Conservation (phyloP, 257 asterid genomes). For the Cruciata laevipes region DNA sequence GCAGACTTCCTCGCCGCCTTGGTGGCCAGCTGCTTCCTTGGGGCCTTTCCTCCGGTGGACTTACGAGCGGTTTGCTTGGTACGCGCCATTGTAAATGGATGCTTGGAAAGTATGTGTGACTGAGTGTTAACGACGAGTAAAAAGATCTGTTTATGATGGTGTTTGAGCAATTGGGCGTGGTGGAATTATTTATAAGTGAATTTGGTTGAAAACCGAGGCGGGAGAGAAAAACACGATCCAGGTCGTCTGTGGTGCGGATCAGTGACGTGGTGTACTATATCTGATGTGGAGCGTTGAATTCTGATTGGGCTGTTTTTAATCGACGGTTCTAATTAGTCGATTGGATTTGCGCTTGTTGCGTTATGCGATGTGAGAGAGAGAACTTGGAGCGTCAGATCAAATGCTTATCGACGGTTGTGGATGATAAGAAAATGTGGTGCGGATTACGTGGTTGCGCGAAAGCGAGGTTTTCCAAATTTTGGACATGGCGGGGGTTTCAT, state of each 20-base stretch:
- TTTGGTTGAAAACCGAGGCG: slow-evolving; percentile 9
- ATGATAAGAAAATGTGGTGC: not conserved
- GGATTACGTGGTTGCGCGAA: not conserved
- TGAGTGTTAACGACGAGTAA: not conserved
- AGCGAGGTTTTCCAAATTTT: too few relatives aligned
- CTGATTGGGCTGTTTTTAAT: not conserved
- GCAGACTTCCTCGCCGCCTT: slow-evolving; percentile 38
- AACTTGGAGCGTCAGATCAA: not conserved
- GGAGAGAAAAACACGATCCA: not conserved
- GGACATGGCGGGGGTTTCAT: too few relatives aligned
- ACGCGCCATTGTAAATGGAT: slow-evolving; percentile 24
- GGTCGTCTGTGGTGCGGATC: slow-evolving; percentile 14
- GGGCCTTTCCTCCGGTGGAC: slow-evolving; percentile 43
- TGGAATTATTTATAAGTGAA: slow-evolving; percentile 4
- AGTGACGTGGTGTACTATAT: slow-evolving; percentile 17
- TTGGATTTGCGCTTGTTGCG: not conserved
- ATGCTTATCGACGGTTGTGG: not conserved
- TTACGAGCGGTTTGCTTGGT: slow-evolving; percentile 40
- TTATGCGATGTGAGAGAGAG: too few relatives aligned
- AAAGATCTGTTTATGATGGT: not conserved
- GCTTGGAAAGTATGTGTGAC: not conserved
- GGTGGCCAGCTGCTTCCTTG: slow-evolving; percentile 33
- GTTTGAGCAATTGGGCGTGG: not conserved
- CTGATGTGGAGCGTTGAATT: not conserved
- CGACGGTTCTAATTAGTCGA: not conserved